phyloP scores from a whole-genome alignment of 225 moss, liverwort and hornwort species.

The Asterella californica region DNA sequence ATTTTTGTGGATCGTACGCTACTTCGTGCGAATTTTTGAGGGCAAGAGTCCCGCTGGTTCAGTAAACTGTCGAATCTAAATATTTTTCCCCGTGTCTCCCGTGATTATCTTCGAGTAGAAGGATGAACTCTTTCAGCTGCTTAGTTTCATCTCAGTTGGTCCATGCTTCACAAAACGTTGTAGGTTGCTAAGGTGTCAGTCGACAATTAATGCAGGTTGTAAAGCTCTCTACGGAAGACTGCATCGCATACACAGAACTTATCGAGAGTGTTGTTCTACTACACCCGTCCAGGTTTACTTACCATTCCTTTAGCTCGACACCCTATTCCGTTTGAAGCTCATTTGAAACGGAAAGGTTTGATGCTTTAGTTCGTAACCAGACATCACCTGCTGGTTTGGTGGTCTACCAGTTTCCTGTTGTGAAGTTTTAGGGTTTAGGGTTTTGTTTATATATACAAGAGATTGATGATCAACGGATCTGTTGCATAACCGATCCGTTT shows the following conservation, averaged over 20 bases:
- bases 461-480: neutral
- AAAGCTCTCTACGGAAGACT: slow-evolving; percentile 76
- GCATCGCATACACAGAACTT: slow-evolving; percentile 61
- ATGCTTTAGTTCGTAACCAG: neutral
- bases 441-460: neutral
- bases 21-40: too few relatives aligned
- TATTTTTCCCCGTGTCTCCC: too few relatives aligned
- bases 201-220: slow-evolving; percentile 42
- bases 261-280: slow-evolving; percentile 69
- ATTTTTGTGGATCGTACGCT: too few relatives aligned
- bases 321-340: neutral
- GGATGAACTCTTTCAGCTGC: neutral
- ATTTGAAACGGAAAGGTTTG: neutral
- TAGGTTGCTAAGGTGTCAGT: neutral
- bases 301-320: neutral
- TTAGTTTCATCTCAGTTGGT: neutral
- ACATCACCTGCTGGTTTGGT: neutral
- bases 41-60: too few relatives aligned
- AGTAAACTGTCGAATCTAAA: too few relatives aligned
- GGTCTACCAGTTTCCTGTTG: neutral
- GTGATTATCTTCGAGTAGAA: neutral
- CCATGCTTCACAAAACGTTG: neutral
- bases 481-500: neutral
- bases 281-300: slow-evolving; percentile 69
- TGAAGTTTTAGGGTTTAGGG: too few relatives aligned